phyloP scores from a whole-genome alignment of 352 stramenopile genomes.

The Globisporangium ultimum region DNA sequence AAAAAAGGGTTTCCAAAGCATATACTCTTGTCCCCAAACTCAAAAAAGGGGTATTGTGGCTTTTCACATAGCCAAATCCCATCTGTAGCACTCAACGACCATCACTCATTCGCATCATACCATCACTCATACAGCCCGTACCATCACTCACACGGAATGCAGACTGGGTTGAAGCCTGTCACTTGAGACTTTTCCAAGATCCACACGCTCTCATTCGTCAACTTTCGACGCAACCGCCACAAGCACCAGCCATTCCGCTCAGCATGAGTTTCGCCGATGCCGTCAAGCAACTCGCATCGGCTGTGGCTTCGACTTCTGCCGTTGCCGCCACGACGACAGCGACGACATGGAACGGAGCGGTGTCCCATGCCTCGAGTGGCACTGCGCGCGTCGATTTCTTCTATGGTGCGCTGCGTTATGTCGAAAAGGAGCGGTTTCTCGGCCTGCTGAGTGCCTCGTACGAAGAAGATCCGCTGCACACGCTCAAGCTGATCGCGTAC shows the following conservation, averaged over 20 bases:
- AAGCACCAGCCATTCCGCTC: not conserved
- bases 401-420: conserved; percentile 25
- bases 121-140: conserved; percentile 9
- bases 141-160: conserved; percentile 6
- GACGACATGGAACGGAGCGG: conserved; percentile 40
- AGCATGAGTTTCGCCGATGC: conserved; percentile 21
- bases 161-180: too few species aligned
- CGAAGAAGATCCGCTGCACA: conserved; percentile 43
- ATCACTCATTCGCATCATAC: not conserved
- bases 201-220: conserved; percentile 12
- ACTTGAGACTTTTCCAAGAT: not conserved
- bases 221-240: conserved; percentile 6
- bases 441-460: conserved; percentile 34
- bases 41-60: too few species aligned
- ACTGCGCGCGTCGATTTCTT: conserved; percentile 49
- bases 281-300: conserved; percentile 21
- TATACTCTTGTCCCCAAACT: too few species aligned
- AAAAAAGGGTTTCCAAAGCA: too few species aligned
- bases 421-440: conserved; percentile 25
- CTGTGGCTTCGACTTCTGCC: not conserved
- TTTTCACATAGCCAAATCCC: too few species aligned
- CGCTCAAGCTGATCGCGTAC: conserved; percentile 53
- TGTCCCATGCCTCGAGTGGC: conserved; percentile 28
- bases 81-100: too few species aligned
- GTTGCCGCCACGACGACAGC: conserved; percentile 2